phyloP scores from a whole-genome alignment of 2,329 filamentous ascomycete genomes.

The Bipolaris sorokiniana region DNA sequence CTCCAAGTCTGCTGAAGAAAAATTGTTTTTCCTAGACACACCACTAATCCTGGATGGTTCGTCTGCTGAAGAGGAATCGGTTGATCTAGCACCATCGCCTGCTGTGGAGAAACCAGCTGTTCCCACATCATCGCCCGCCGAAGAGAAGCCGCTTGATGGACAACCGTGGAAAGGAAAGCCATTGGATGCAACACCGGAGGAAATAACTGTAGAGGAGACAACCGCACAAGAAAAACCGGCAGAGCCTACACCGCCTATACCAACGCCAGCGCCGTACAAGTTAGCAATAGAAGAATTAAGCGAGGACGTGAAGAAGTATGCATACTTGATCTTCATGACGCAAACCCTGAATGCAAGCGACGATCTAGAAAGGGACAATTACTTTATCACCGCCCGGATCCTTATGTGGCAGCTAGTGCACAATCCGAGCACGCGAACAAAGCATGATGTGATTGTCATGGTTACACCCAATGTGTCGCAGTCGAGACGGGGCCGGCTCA shows the following conservation, averaged over 20 bases:
- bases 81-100: not conserved
- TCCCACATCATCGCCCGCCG: not conserved
- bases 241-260: not conserved
- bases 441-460: slow-evolving; percentile 36
- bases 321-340: slow-evolving; percentile 37
- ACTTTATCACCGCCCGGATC: slow-evolving; percentile 38
- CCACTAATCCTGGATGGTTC: not conserved
- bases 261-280: not conserved
- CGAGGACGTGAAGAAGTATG: slow-evolving; percentile 13
- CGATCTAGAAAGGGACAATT: slow-evolving; percentile 35
- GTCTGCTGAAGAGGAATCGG: not conserved
- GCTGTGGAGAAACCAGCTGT: not conserved
- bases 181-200: not conserved
- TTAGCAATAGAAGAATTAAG: not conserved
- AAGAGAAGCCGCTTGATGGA: not conserved
- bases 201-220: not conserved
- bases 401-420: slow-evolving; percentile 42
- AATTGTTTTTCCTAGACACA: not conserved
- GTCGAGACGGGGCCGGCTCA: slow-evolving; percentile 25
- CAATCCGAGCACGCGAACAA: slow-evolving; percentile 28
- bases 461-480: slow-evolving; percentile 33
- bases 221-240: not conserved
- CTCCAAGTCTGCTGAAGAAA: not conserved
- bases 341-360: slow-evolving; percentile 23
- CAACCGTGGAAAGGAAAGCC: not conserved